Percentiles rank a stretch among this genome's conserved stretches.
phyloP scores from a whole-genome alignment of 192 early-diverging fungal species.

The Coemansia sp. region DNA sequence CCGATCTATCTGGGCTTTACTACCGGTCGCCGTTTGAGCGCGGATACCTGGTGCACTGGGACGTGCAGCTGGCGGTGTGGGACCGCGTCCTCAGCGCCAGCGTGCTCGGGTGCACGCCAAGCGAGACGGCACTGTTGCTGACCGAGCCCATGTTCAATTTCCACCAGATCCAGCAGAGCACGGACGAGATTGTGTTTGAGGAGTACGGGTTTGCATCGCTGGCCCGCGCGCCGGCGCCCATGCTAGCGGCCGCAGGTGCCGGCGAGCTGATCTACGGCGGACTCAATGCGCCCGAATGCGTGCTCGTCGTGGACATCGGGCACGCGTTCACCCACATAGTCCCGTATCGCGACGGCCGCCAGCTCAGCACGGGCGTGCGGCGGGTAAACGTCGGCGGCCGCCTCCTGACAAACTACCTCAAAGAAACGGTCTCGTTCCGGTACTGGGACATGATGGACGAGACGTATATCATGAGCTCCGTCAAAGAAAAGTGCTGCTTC shows the following conservation, averaged over 20 bases:
- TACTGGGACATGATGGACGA: slow-evolving; percentile 96
- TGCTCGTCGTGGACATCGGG: slow-evolving; percentile 74
- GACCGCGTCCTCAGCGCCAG: slow-evolving; percentile 69
- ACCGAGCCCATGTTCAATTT: slow-evolving; percentile 85
- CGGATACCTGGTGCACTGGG: slow-evolving; percentile 79
- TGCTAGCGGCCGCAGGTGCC: slow-evolving; percentile 4
- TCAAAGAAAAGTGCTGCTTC: slow-evolving; percentile 84
- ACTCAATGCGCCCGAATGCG: slow-evolving; percentile 50
- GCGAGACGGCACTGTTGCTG: slow-evolving; percentile 59
- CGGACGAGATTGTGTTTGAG: slow-evolving; percentile 86
- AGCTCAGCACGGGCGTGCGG: slow-evolving; percentile 57
- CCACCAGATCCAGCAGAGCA: slow-evolving; percentile 61
- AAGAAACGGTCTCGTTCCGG: slow-evolving; percentile 90
- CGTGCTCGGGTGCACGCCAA: slow-evolving; percentile 63
- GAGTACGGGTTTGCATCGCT: slow-evolving; percentile 68
- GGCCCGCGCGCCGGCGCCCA: slow-evolving; percentile 25
- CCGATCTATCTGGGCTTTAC: slow-evolving; percentile 70
- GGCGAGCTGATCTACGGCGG: slow-evolving; percentile 12
- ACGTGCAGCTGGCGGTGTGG: slow-evolving; percentile 74
- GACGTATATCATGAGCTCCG: slow-evolving; percentile 77
- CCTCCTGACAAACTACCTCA: slow-evolving; percentile 82
- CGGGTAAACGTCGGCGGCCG: slow-evolving; percentile 85
- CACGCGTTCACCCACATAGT: slow-evolving; percentile 80
- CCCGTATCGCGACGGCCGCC: slow-evolving; percentile 60
- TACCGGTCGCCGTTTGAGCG: slow-evolving; percentile 79